A percentile compares a stretch with the other conserved stretches of the same genome.
Conservation (phyloP, 1,284 basidiomycete genomes). For the Malassezia caprae region DNA sequence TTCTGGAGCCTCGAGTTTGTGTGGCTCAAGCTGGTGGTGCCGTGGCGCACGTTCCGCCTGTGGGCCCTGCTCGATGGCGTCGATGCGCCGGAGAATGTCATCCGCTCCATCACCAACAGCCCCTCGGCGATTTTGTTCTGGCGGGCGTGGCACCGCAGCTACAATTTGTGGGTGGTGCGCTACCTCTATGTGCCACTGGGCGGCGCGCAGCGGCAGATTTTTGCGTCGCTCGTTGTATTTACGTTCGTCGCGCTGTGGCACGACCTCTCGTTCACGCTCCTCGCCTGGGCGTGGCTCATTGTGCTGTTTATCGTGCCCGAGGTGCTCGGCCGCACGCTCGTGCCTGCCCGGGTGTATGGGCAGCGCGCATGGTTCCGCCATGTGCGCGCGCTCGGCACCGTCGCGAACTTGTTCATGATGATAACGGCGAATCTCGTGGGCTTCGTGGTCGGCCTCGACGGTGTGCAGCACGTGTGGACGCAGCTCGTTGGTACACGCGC, state of each 20-base stretch:
- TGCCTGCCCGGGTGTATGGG: constrained; percentile 55
- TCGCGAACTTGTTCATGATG: constrained; percentile 79
- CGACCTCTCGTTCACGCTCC: constrained; percentile 73
- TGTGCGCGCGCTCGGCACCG: constrained; percentile 69
- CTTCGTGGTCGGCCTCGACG: constrained; percentile 82
- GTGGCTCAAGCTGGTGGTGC: constrained; percentile 95
- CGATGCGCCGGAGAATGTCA: constrained; percentile 96
- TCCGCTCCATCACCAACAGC: constrained; percentile 96
- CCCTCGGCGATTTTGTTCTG: constrained; percentile 89
- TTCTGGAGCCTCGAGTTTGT: constrained; percentile 96
- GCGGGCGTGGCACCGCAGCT: constrained; percentile 90
- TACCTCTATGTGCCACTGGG: constrained; percentile 83
- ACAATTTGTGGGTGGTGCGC: constrained; percentile 88
- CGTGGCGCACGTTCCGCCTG: constrained; percentile 93
- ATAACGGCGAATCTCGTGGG: constrained; percentile 88
- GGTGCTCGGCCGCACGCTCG: constrained; percentile 51
- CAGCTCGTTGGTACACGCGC: constrained; percentile 60
- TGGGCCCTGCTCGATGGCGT: constrained; percentile 85
- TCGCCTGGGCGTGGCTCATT: constrained; percentile 95
- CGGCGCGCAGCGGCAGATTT: constrained; percentile 58
- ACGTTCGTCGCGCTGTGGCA: constrained; percentile 99
- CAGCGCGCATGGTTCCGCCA: constrained; percentile 71
- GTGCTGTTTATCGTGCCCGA: constrained; percentile 85
- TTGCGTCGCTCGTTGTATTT: constrained; percentile 73
- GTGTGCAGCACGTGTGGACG: constrained; percentile 61